Percentiles rank a stretch among this genome's conserved stretches.
Evolutionary conservation across 129 eudicot species (phyloP).

Genomic region (Centella asiatica): DNA sequence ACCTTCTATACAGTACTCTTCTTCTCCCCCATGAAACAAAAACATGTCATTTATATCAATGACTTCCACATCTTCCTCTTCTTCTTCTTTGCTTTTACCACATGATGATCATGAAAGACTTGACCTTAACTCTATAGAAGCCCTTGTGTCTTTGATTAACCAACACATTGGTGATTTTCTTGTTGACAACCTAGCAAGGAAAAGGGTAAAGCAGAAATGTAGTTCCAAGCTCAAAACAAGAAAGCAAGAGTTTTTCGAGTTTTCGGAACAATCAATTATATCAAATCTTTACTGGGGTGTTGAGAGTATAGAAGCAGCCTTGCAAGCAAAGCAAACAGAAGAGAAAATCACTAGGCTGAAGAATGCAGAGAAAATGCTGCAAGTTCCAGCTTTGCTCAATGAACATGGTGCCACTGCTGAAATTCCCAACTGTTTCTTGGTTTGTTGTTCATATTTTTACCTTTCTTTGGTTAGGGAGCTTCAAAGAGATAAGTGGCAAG

Average conservation of each 20-base stretch:
- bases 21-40: constrained; percentile 17
- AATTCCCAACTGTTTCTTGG: constrained; percentile 35
- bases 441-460: constrained; percentile 57
- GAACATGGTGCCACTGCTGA: constrained; percentile 54
- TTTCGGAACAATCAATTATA: constrained; percentile 40
- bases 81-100: constrained; percentile 14
- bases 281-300: constrained; percentile 59
- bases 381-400: constrained; percentile 62
- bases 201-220: constrained; percentile 41
- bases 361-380: constrained; percentile 52
- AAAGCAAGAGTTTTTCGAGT: constrained; percentile 44
- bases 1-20: constrained; percentile 1
- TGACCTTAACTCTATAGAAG: constrained; percentile 32
- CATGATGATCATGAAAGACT: constrained; percentile 16
- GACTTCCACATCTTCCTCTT: constrained; percentile 39
- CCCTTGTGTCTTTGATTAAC: constrained; percentile 33
- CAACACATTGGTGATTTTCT: constrained; percentile 33
- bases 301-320: constrained; percentile 37
- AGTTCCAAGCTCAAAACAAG: constrained; percentile 28
- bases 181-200: constrained; percentile 21
- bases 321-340: constrained; percentile 10
- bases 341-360: constrained; percentile 23
- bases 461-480: constrained; percentile 39
- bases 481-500: constrained; percentile 53
- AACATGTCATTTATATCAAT: constrained; percentile 19